These are phyloP conservation scores for Leccinum brunneo-olivaceum DNA, from an alignment of 1,284 basidiomycete genomes.

Conservation along the genomic window DNA sequence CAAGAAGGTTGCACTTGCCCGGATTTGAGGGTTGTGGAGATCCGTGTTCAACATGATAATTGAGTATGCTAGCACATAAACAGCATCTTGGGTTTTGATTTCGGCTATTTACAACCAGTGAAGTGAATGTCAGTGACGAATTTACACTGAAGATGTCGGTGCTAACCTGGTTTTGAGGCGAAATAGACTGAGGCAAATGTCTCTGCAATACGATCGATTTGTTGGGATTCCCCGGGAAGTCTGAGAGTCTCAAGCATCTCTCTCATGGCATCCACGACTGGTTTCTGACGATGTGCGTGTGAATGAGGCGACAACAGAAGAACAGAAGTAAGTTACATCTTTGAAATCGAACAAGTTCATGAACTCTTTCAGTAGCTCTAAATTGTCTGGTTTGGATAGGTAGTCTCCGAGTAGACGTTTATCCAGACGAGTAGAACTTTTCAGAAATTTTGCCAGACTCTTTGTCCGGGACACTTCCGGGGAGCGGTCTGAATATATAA, in stretches of 20 bases:
- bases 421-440: slow-evolving; percentile 81
- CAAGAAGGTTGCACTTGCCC: slow-evolving; percentile 43
- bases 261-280: slow-evolving; percentile 90
- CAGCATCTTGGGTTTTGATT: slow-evolving; percentile 87
- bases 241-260: slow-evolving; percentile 93
- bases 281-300: slow-evolving; percentile 58
- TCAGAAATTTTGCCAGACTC: slow-evolving; percentile 81
- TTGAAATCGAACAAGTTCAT: slow-evolving; percentile 88
- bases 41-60: slow-evolving; percentile 99
- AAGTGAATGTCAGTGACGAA: slow-evolving; percentile 6
- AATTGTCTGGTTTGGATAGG: slow-evolving; percentile 84
- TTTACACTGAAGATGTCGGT: not conserved
- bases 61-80: slow-evolving; percentile 92
- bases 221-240: slow-evolving; percentile 92
- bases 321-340: slow-evolving; percentile 49
- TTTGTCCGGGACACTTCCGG: slow-evolving; percentile 48
- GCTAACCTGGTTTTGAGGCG: slow-evolving; percentile 69
- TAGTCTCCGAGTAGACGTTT: slow-evolving; percentile 95
- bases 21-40: slow-evolving; percentile 92
- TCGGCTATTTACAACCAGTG: slow-evolving; percentile 49
- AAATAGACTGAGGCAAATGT: slow-evolving; percentile 92
- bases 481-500: slow-evolving; percentile 70
- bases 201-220: slow-evolving; percentile 92
- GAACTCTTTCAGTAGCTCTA: slow-evolving; percentile 83
- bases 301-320: slow-evolving; percentile 7